Evolutionary conservation across 352 stramenopile species (phyloP).

Genomic region (Phytopythium chamaehyphon): DNA sequence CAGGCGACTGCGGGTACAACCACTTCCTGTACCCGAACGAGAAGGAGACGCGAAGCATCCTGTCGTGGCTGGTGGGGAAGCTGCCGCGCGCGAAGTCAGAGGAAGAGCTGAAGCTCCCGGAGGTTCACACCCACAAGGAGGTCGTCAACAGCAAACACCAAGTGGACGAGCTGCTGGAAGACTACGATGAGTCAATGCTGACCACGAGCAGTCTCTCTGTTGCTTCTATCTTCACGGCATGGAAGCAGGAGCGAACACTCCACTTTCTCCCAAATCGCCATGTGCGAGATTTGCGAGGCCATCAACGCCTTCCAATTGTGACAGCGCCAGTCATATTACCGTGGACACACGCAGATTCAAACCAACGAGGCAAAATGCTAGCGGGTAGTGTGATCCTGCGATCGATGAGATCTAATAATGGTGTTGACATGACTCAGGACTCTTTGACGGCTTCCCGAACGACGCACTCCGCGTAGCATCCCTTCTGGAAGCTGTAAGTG

Average conservation of each 20-base stretch:
- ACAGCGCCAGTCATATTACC: conserved; percentile 35
- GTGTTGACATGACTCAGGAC: background rate
- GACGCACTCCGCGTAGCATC: conserved; percentile 21
- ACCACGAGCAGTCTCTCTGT: conserved; percentile 5
- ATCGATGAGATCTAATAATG: background rate
- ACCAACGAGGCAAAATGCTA: background rate
- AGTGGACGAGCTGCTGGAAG: background rate
- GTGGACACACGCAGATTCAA: conserved; percentile 16
- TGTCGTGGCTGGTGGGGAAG: conserved; percentile 81
- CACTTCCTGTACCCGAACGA: conserved; percentile 87
- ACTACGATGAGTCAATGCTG: background rate
- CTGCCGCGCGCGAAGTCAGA: conserved; percentile 35
- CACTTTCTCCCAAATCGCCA: conserved; percentile 34
- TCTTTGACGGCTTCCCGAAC: conserved; percentile 36
- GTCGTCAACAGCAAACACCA: conserved; percentile 1
- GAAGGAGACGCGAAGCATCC: conserved; percentile 71
- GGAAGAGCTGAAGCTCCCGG: conserved; percentile 4
- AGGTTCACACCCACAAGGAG: too few relatives aligned
- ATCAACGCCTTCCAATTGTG: conserved; percentile 39
- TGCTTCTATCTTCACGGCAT: conserved; percentile 37
- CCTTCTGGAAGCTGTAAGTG: conserved; percentile 33
- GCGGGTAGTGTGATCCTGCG: background rate
- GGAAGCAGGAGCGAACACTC: conserved; percentile 50
- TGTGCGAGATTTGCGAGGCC: conserved; percentile 35
- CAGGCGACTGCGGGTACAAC: conserved; percentile 85